Conservation (phyloP, 2,329 filamentous ascomycete genomes). For the Diaporthe sp. region DNA sequence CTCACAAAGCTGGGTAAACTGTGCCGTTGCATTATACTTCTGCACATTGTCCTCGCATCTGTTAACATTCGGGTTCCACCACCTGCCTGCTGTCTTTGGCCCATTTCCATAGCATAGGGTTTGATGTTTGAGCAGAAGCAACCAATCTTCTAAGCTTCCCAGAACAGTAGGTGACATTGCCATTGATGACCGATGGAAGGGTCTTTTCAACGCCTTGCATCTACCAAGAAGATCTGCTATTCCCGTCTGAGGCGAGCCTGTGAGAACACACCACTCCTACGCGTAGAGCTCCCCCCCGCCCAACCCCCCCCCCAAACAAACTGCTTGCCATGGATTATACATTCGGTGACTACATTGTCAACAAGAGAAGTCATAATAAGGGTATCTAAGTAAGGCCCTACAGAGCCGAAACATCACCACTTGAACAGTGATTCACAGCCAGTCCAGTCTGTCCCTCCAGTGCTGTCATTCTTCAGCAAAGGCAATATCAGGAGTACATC, state of each 20-base stretch:
- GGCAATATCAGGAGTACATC: neutral
- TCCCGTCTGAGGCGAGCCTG: no score
- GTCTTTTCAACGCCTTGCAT: neutral
- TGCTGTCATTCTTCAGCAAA: neutral
- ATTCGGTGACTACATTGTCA: neutral
- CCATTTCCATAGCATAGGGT: neutral
- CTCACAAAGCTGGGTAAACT: neutral
- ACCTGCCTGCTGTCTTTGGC: neutral
- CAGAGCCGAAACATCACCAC: neutral
- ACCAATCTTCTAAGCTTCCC: neutral
- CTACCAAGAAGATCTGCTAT: neutral
- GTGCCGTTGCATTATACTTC: neutral
- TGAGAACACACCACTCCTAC: neutral
- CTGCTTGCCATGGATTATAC: neutral
- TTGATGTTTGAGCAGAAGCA: neutral
- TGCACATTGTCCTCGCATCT: neutral
- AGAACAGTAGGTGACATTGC: neutral
- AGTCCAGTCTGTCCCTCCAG: neutral
- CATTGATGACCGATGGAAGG: neutral
- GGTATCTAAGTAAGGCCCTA: constrained; percentile 6
- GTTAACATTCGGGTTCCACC: no score
- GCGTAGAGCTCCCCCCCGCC: neutral
- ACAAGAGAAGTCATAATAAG: neutral
- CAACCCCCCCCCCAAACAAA: neutral
- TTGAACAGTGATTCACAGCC: neutral